Evolutionary conservation across 2,329 filamentous ascomycete species (phyloP), one percentile per base, ranked within the genome.

Genomic region (Tetracladium maxilliforme): DNA sequence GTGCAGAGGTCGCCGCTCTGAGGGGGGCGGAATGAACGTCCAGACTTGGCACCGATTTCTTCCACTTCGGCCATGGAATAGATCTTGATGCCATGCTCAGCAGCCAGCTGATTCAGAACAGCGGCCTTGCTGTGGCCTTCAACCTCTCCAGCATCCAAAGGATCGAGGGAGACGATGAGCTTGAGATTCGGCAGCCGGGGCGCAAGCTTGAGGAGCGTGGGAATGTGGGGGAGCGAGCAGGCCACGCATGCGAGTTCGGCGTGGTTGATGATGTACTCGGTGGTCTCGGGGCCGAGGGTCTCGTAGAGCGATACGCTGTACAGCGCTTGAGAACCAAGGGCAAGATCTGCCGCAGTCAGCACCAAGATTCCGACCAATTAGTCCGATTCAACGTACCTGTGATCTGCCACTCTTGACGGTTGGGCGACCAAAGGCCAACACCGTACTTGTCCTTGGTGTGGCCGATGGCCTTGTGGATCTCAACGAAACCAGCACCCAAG

Each of bases 251-350:
- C 51, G 29, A 95, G 58, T 33, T 74, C 65, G 27, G 83, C 71
- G 48, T 95, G 87, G 52, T 92, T 92, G 56, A 95, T 78, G 51
- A 98, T 94, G 56, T 81, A 95, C 54, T 95, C 84, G 29, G 81
- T 86, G 3, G 86, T 71, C 37, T 93, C 82, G 9, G 87, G 77
- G 7, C 87, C 87, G 5, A 98, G 69, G 9, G 87, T 94, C 51
- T 95, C 90, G 58, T 98, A 98, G 25, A 98, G 75, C 5, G 87
- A 93, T 28, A 98, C 84, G 13, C 78, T 81, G 54, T 66, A 95
- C 16, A 95, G 69, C 6, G 77, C 70, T 51, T 95, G 90, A 9
- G 84, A 90, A 55, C 81, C 72, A 46, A 80, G 75, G 19, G 71
- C 90, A 43, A 95, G 58, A 59, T 95, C 87, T 82, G 29, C 6